Base-by-base conservation (phyloP, 257 asterid species). In the Eustoma russellianum region DNA sequence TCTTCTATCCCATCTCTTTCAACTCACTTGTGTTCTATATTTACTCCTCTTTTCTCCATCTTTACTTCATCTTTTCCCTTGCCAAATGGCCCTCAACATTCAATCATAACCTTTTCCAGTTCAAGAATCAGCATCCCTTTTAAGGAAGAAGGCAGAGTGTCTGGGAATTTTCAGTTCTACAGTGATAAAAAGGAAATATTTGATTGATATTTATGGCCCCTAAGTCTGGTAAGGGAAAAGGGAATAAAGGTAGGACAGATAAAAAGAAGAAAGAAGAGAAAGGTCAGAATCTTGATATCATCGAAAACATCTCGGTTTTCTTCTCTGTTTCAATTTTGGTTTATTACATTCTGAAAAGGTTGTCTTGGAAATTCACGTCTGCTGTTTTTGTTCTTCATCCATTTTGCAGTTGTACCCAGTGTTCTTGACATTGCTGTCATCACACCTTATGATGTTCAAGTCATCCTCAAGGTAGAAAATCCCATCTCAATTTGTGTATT, bases 231-330 rank as follows among this genome's bases (percentile, higher is more conserved):
- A 83, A 75, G 72, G 79, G 94, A 18, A 88, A 77, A 56, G 94
- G 93, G 50, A 78, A 62, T 70, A 87, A 79, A 70, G 41, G 87
- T 16, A 92, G 77, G 76, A 55, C 76, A 50, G 97, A 92, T 41
- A 88, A 77, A 83, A 92, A 74, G 94, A 92, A 85, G 86, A 92
- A 85, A 65, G 99, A 92, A 64, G 99, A 92, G 66, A 92, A 85
- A 71, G 94, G 99, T 85, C 1, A 6, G 49, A 34, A 35, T 17
- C 24, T 53, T 8, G 13, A 41, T 48, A 38, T 38, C 43, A 38
- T 38, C 43, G 13, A 8, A 38, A 38, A 38, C 12, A 38, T 38
- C 43, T 38, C 10, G 43, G 5, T 7, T 38, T 38, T 38, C n/a
- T 30, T 24, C 18, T 5, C n/a, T 30, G 44, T 13, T 57, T 38